Evolutionary conservation across 306 rosid genomes (phyloP), one percentile per base, ranked within the genome.

Genomic region (Cyclanthera cordifolia): DNA sequence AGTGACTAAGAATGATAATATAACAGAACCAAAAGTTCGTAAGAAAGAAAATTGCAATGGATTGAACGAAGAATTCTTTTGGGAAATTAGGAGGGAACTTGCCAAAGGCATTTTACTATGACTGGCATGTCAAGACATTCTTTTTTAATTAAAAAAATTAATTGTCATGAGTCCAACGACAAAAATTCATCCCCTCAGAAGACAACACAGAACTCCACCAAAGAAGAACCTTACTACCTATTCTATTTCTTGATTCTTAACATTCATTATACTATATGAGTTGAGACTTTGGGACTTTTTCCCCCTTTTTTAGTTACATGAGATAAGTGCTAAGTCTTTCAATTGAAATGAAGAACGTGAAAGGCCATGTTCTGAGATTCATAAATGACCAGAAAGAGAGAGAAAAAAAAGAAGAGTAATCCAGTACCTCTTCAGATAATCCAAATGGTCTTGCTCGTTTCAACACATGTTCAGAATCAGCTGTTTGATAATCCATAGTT

Each of bases 391-490:
- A 5, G 21, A 2, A 37, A 56, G 13, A 54, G 19, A 34, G 9
- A 34, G 28, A 16, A 6, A n/a, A n/a, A 49, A 15, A 57, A 57
- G 65, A 25, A 32, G 41, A 30, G 39, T 24, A 25, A 72, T 24
- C 63, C 70, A 55, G 72, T 88, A 94, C 99, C 75, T 94, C 99
- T 71, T 94, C 97, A 48, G 91, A 74, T 79, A 87, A 74, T 81
- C 95, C 95, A 50, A 94, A 90, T 65, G 96, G 92, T 78, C 95
- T 88, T 73, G 97, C 75, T 82, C 97, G 84, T 94, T 94, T 94
- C 82, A 94, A 51, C 69, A 86, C 95, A 74, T 83, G 90, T 69
- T 94, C 99, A 78, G 96, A 90, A 84, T 94, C 99, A 47, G 99
- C 96, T 66, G 96, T 86, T 86, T 90, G 99, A 85, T 90, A 90